Conservation (phyloP, 345 rosid species). For the Salix exigua region DNA sequence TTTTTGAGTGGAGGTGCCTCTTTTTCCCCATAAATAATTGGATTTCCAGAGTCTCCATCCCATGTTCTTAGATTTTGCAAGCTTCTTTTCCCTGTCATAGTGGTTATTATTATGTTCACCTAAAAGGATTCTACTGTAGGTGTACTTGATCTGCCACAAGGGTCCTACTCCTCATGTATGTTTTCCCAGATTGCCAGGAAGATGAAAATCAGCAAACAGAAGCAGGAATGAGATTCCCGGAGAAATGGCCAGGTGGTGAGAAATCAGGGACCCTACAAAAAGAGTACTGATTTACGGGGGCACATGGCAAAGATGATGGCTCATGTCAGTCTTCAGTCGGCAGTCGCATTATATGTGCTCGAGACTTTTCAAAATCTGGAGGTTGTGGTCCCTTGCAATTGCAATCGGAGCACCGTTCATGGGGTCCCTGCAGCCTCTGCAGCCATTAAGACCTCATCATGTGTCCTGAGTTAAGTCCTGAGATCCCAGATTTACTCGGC, state of each 20-base stretch:
- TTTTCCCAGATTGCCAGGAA: background rate
- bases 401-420: too few species aligned
- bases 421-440: background rate
- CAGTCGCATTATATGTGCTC: constrained; percentile 14
- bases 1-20: background rate
- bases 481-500: too few species aligned
- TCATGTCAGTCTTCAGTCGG: constrained; percentile 18
- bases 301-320: constrained; percentile 17
- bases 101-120: constrained; percentile 6
- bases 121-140: background rate
- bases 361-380: too few species aligned
- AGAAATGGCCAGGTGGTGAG: background rate
- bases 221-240: too few species aligned
- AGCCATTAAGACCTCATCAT: background rate
- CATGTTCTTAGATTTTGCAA: constrained; percentile 1
- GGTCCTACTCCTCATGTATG: too few species aligned
- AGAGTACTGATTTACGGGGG: constrained; percentile 4
- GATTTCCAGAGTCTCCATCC: background rate
- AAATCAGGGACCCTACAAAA: constrained; percentile 1
- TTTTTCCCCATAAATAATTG: background rate
- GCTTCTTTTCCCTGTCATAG: constrained; percentile 5
- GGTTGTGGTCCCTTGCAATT: background rate
- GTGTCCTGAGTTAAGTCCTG: background rate
- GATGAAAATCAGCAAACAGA: background rate
- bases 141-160: constrained; percentile 24